Evolutionary conservation across 495 filamentous ascomycete genomes (phyloP).

Genomic region (Lasiosphaeria ovina): DNA sequence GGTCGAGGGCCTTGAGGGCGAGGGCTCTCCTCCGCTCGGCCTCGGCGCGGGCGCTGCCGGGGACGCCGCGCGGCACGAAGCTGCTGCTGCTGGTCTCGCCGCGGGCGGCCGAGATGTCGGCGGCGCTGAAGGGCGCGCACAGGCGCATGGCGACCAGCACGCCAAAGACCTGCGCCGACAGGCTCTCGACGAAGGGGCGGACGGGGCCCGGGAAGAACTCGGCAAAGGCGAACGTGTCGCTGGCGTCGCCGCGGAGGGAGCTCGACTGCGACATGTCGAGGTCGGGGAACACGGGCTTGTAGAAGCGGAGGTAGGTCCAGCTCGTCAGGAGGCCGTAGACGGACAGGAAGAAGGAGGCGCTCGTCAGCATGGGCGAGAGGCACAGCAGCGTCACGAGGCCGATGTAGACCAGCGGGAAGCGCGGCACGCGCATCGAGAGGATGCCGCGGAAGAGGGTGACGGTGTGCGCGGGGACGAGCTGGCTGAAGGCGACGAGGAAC

Average conservation of each 20-base stretch:
- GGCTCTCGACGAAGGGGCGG: conserved; percentile 69
- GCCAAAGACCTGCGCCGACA: conserved; percentile 73
- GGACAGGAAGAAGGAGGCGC: conserved; percentile 76
- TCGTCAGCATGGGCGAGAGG: conserved; percentile 77
- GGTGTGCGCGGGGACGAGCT: conserved; percentile 97
- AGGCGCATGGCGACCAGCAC: conserved; percentile 69
- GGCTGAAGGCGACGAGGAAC: conserved; percentile 97
- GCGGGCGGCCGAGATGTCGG: conserved; percentile 74
- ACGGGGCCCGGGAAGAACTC: conserved; percentile 91
- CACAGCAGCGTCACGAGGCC: conserved; percentile 73
- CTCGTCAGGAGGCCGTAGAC: conserved; percentile 79
- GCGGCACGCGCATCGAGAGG: conserved; percentile 81
- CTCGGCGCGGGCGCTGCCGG: conserved; percentile 80
- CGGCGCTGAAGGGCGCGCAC: conserved; percentile 82
- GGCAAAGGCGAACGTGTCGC: conserved; percentile 91
- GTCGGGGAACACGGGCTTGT: conserved; percentile 67
- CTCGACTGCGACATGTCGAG: conserved; percentile 62
- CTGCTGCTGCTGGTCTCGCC: conserved; percentile 38
- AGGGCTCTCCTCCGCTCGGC: conserved; percentile 86
- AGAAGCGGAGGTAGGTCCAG: conserved; percentile 97
- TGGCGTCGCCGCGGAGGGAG: conserved; percentile 77
- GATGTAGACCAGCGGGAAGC: conserved; percentile 85
- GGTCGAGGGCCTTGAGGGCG: conserved; percentile 87
- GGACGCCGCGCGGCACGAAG: conserved; percentile 53
- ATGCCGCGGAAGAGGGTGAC: conserved; percentile 86